Percentiles rank a stretch among this genome's conserved stretches.
phyloP scores from a whole-genome alignment of 495 filamentous ascomycete species.

The Xylaria cubensis region DNA sequence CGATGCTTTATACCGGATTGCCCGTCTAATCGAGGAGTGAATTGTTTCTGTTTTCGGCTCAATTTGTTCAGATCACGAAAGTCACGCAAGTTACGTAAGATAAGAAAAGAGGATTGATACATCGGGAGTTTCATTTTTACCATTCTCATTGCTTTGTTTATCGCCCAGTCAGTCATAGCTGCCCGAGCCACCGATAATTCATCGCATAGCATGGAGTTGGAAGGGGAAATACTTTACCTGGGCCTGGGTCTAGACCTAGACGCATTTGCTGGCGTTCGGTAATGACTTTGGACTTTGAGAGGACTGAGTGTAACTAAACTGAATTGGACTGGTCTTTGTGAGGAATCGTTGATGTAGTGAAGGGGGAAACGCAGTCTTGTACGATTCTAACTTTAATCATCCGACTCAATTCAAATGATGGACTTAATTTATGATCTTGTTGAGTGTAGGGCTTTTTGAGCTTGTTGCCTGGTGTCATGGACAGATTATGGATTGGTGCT shows the following conservation, averaged over 20 bases:
- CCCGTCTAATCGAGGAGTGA: background rate
- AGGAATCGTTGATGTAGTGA: too few species aligned
- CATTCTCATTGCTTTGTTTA: background rate
- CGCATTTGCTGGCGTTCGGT: constrained; percentile 24
- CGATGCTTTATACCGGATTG: background rate
- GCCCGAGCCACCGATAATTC: background rate
- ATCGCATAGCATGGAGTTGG: constrained; percentile 27
- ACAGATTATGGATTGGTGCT: background rate
- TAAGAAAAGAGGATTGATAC: constrained; percentile 15
- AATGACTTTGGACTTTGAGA: background rate
- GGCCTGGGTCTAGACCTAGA: constrained; percentile 8
- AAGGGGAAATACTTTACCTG: background rate
- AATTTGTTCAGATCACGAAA: constrained; percentile 6
- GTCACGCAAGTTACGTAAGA: constrained; percentile 16
- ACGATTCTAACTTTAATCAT: background rate
- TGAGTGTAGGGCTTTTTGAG: background rate
- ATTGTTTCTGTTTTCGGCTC: background rate
- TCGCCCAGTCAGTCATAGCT: background rate
- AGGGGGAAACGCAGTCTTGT: background rate
- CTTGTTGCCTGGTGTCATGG: background rate
- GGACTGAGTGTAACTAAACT: background rate
- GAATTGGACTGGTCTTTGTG: background rate
- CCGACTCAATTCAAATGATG: background rate
- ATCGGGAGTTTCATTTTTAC: constrained; percentile 15
- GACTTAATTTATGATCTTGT: background rate